These are phyloP conservation scores for Aspergillus sp. DNA, from an alignment of 2,329 filamentous ascomycete genomes.

Conservation along the genomic window DNA sequence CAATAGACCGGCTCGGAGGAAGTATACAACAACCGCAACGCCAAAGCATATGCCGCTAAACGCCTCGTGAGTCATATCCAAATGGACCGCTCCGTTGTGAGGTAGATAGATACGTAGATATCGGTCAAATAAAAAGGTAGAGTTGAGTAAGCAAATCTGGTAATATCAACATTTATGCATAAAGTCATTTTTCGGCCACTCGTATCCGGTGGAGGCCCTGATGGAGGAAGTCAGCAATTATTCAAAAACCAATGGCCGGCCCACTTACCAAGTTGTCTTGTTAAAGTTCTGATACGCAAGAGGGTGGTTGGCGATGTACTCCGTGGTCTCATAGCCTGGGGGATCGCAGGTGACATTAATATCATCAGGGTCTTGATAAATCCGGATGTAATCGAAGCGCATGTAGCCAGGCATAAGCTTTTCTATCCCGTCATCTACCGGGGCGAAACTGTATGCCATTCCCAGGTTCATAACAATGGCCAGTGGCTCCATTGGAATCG, in stretches of 20 bases:
- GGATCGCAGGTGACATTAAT: conserved; percentile 67
- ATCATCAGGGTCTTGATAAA: conserved; percentile 64
- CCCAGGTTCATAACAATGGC: conserved; percentile 68
- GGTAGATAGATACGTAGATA: background rate
- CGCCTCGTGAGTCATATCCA: conserved; percentile 28
- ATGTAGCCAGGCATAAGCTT: conserved; percentile 63
- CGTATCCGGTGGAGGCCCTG: conserved; percentile 52
- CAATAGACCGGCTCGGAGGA: background rate
- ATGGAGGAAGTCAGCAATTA: conserved; percentile 2
- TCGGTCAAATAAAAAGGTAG: background rate
- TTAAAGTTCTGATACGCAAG: conserved; percentile 65
- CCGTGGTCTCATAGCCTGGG: conserved; percentile 63
- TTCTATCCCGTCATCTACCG: conserved; percentile 59
- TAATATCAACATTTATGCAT: conserved; percentile 51
- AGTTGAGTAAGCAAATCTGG: background rate
- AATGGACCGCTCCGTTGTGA: background rate
- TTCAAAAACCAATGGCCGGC: background rate
- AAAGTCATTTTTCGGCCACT: conserved; percentile 62
- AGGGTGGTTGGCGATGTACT: conserved; percentile 64
- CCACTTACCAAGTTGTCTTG: conserved; percentile 59
- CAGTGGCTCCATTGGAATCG: conserved; percentile 68
- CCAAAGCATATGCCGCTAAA: conserved; percentile 17
- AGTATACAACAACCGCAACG: background rate
- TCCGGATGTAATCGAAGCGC: conserved; percentile 68
- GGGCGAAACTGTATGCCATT: conserved; percentile 66